Evolutionary conservation across 1,284 basidiomycete genomes (phyloP).

Genomic region (Boletus hoseneyae): DNA sequence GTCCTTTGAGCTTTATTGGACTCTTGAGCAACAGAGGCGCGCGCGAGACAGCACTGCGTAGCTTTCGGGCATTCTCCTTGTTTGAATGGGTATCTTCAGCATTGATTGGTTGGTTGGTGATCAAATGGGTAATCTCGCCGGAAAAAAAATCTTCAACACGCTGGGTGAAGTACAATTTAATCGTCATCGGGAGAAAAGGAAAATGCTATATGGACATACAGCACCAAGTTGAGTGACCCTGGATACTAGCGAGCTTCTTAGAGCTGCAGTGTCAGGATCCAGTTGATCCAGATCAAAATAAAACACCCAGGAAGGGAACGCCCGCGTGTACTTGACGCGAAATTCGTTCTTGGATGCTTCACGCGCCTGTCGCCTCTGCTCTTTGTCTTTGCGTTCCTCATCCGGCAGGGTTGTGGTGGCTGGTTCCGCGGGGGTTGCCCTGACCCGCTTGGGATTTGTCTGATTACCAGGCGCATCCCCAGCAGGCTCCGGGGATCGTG

Average conservation of each 20-base stretch:
- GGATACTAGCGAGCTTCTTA: conserved; percentile 46
- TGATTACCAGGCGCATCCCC: conserved; percentile 30
- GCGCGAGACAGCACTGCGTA: conserved; percentile 23
- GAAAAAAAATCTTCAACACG: conserved; percentile 85
- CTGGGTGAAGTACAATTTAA: conserved; percentile 37
- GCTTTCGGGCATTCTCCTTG: conserved; percentile 60
- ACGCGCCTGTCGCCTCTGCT: conserved; percentile 44
- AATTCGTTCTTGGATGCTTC: conserved; percentile 71
- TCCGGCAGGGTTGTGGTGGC: conserved; percentile 20
- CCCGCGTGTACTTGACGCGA: conserved; percentile 77
- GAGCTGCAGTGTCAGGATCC: conserved; percentile 44
- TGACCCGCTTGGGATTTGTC: conserved; percentile 33
- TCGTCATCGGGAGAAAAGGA: neutral
- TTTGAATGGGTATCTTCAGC: conserved; percentile 41
- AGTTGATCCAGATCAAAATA: conserved; percentile 76
- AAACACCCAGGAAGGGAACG: conserved; percentile 83
- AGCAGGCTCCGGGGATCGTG: conserved; percentile 58
- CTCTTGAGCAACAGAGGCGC: conserved; percentile 46
- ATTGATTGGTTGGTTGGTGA: conserved; percentile 59
- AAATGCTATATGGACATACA: conserved; percentile 49
- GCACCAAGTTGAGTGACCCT: conserved; percentile 70
- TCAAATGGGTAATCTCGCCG: conserved; percentile 80
- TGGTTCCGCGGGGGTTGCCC: conserved; percentile 25
- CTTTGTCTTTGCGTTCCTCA: conserved; percentile 39
- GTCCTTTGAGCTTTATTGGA: conserved; percentile 58